Conservation (phyloP, 2,329 filamentous ascomycete genomes). For the Colletotrichum euphorbiae region DNA sequence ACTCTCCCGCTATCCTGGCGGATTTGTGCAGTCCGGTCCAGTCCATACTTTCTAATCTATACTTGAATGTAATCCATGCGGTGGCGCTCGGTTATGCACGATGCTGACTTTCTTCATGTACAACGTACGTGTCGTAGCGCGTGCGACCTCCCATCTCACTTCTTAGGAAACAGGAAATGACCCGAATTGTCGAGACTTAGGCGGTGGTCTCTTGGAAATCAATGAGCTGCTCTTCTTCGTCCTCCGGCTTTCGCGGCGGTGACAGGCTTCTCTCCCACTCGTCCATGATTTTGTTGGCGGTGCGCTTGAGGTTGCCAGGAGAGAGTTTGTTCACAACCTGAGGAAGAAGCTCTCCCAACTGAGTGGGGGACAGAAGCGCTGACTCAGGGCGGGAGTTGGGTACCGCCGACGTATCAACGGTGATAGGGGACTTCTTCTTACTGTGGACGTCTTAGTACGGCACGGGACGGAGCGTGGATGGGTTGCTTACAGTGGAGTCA, state of each 20-base stretch:
- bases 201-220: constrained; percentile 38
- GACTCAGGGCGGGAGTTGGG: constrained; percentile 24
- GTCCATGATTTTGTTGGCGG: constrained; percentile 86
- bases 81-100: constrained; percentile 8
- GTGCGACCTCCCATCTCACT: too few relatives aligned
- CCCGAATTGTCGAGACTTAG: constrained; percentile 8
- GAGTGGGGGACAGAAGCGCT: constrained; percentile 50
- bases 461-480: constrained; percentile 10
- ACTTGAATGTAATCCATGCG: constrained; percentile 19
- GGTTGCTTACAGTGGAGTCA: constrained; percentile 61
- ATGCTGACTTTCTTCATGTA: neutral
- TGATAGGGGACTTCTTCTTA: constrained; percentile 48
- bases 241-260: constrained; percentile 52
- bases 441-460: constrained; percentile 43
- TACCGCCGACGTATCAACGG: constrained; percentile 45
- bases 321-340: constrained; percentile 77
- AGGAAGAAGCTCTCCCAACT: constrained; percentile 71
- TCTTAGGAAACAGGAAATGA: neutral
- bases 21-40: constrained; percentile 23
- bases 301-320: constrained; percentile 82
- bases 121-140: neutral
- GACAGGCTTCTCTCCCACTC: constrained; percentile 89
- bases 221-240: constrained; percentile 32
- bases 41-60: constrained; percentile 35
- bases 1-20: constrained; percentile 27